Conservation (phyloP, 2,329 filamentous ascomycete species). For the Stromatinia cepivora region DNA sequence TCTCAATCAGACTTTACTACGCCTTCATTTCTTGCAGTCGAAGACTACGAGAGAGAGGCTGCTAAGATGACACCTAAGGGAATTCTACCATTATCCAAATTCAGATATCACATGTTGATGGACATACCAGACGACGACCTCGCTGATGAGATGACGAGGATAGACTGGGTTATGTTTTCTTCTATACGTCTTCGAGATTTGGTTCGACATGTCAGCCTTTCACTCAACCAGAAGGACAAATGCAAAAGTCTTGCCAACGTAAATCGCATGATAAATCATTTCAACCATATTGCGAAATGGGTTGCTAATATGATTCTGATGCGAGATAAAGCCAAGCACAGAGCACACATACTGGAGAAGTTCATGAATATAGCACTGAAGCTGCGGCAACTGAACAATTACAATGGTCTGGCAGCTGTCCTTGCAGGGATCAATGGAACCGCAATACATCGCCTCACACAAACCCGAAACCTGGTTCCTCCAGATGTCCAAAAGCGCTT, state of each 20-base stretch:
- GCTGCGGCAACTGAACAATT: conserved; percentile 90
- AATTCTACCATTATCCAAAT: conserved; percentile 72
- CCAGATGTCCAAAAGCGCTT: conserved; percentile 77
- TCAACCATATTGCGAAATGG: conserved; percentile 82
- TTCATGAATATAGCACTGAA: conserved; percentile 90
- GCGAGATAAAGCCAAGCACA: conserved; percentile 93
- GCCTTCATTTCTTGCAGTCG: conserved; percentile 60
- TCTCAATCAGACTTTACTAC: conserved; percentile 34
- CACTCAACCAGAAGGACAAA: conserved; percentile 67
- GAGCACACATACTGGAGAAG: conserved; percentile 87
- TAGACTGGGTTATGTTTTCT: conserved; percentile 98
- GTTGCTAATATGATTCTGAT: conserved; percentile 82
- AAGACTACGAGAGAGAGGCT: conserved; percentile 80
- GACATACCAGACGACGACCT: conserved; percentile 80
- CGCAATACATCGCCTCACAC: conserved; percentile 77
- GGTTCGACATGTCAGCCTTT: conserved; percentile 83
- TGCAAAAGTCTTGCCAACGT: conserved; percentile 81
- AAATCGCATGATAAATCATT: conserved; percentile 91
- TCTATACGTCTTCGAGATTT: conserved; percentile 91
- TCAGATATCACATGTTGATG: conserved; percentile 89
- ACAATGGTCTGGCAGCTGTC: conserved; percentile 92
- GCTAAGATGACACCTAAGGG: conserved; percentile 68
- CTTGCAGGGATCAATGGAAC: conserved; percentile 90
- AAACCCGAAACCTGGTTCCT: conserved; percentile 76
- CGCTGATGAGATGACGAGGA: conserved; percentile 87